Evolutionary conservation across 2,329 filamentous ascomycete genomes (phyloP), one percentile per base, ranked within the genome.

Genomic region (Alternaria sp.): DNA sequence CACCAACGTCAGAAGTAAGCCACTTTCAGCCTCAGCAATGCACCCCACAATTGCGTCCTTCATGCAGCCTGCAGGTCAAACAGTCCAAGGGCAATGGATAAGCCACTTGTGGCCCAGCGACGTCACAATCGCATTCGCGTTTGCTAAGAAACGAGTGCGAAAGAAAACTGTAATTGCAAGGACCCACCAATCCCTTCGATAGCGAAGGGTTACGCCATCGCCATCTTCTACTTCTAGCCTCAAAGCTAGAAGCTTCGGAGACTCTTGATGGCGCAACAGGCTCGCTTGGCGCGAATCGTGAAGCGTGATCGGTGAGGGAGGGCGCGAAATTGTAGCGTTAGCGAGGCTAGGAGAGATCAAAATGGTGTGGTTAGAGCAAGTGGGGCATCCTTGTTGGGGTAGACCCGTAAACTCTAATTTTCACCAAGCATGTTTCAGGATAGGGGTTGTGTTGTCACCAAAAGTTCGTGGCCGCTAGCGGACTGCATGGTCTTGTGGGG

Each of bases 341-440:
- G 56, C 56, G 56, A 48, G 36, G 30, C 42, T 34, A 46, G 28
- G 43, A 59, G 51, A 53, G 42, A 18, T 55, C 52, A 26, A 20
- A 55, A 47, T 61, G 38, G 38, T 42, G 44, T 54, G 44, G 46
- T 52, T 62, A 46, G 22, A 49, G 48, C 26, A 43, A 55, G 47
- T 51, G 48, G 47, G 48, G 18, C 30, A 53, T 28, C 61, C 56
- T 54, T 59, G 60, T 52, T 48, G 32, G 39, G 54, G 12, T 41
- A 32, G 59, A 47, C 68, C 68, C 68, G 65, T 55, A 65, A 71
- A 69, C 62, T 69, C 51, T 71, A 67, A 69, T 62, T 49, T 55
- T 54, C 51, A 18, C 41, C 54, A 55, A 64, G 57, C 57, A 63
- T 55, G 69, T 71, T 71, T 70, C 69, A 70, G 61, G 49, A 48